A percentile compares a stretch with the other conserved stretches of the same genome.
Conservation (phyloP, 2,329 filamentous ascomycete species). For the Sporothrix luriei region DNA sequence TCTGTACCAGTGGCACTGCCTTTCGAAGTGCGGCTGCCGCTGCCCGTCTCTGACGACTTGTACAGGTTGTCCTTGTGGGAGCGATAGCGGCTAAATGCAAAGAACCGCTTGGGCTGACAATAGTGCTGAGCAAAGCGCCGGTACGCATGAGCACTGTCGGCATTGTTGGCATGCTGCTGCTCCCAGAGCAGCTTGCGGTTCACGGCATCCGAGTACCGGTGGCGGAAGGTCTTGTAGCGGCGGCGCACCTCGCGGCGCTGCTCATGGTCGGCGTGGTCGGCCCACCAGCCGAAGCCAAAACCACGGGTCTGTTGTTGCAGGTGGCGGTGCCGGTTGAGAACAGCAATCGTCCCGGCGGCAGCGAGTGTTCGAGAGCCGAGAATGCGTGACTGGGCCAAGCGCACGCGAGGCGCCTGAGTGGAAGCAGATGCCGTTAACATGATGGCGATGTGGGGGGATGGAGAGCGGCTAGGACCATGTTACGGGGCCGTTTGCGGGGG, state of each 20-base stretch:
- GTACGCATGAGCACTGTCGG: slow-evolving; percentile 41
- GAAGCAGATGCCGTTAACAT: slow-evolving; percentile 36
- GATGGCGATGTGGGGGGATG: slow-evolving; percentile 17
- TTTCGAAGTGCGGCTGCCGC: not conserved
- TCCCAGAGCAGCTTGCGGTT: slow-evolving; percentile 53
- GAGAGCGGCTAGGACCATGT: not conserved
- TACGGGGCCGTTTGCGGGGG: slow-evolving; percentile 5
- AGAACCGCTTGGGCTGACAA: slow-evolving; percentile 42
- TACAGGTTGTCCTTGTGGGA: slow-evolving; percentile 41
- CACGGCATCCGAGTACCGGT: slow-evolving; percentile 52
- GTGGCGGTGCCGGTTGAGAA: slow-evolving; percentile 40
- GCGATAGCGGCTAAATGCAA: slow-evolving; percentile 36
- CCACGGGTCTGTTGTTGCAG: slow-evolving; percentile 51
- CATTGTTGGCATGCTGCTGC: slow-evolving; percentile 44
- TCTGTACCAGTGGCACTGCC: slow-evolving; percentile 44
- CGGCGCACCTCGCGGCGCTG: slow-evolving; percentile 50
- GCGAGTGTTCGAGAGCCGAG: slow-evolving; percentile 28
- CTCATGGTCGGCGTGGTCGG: slow-evolving; percentile 48
- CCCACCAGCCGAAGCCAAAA: slow-evolving; percentile 56
- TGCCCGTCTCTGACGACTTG: slow-evolving; percentile 40
- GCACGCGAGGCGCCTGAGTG: slow-evolving; percentile 30
- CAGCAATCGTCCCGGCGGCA: slow-evolving; percentile 31
- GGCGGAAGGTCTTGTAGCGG: slow-evolving; percentile 49
- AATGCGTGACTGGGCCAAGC: slow-evolving; percentile 27
- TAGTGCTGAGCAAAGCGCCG: slow-evolving; percentile 50